A percentile compares a stretch with the other conserved stretches of the same genome.
These are phyloP conservation scores for Blastomyces parvus DNA, from an alignment of 2,329 filamentous ascomycete genomes.

Conservation along the genomic window DNA sequence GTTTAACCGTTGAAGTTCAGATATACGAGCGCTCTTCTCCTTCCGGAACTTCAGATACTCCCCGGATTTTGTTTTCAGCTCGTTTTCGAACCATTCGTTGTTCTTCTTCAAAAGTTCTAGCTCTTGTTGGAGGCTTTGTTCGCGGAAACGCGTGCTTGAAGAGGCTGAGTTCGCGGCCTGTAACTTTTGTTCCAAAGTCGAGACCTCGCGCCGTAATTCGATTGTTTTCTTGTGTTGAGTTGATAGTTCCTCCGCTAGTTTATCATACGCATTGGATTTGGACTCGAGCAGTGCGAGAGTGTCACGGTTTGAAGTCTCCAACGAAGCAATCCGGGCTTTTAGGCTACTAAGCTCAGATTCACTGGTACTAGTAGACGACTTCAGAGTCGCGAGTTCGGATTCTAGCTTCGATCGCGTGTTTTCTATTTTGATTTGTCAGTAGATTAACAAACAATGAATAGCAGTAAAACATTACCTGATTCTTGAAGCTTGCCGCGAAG, in stretches of 20 bases:
- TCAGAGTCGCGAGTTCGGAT: conserved; percentile 69
- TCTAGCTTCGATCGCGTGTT: conserved; percentile 64
- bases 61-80: conserved; percentile 79
- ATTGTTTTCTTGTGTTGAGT: conserved; percentile 82
- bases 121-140: conserved; percentile 83
- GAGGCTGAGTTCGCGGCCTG: conserved; percentile 72
- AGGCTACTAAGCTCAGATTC: conserved; percentile 64
- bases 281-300: conserved; percentile 81
- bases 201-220: conserved; percentile 72
- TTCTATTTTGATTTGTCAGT: conserved; percentile 46
- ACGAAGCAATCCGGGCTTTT: conserved; percentile 69
- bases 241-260: conserved; percentile 74
- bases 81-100: conserved; percentile 85
- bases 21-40: conserved; percentile 83
- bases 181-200: conserved; percentile 68
- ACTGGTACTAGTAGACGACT: conserved; percentile 58
- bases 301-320: conserved; percentile 88
- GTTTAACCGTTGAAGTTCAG: conserved; percentile 76
- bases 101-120: conserved; percentile 79
- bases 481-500: conserved; percentile 70
- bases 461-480: conserved; percentile 53
- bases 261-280: conserved; percentile 78
- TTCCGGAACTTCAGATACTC: conserved; percentile 87
- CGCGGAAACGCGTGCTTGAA: conserved; percentile 76
- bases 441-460: conserved; percentile 6